Conservation (phyloP, 2,329 filamentous ascomycete species). For the Aureobasidium musti region DNA sequence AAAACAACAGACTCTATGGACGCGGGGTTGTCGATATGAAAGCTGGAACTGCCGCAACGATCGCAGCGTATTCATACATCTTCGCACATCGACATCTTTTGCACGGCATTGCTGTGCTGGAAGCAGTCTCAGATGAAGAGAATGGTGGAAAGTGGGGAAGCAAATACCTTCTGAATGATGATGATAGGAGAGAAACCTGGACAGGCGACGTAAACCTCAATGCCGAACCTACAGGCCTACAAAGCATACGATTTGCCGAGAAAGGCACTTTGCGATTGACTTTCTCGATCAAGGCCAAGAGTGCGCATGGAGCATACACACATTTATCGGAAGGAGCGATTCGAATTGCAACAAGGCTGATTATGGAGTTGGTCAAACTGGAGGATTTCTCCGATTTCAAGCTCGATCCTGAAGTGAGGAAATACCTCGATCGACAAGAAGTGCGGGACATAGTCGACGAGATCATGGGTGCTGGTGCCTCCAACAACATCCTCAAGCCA, state of each 20-base stretch:
- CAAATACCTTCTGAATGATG: constrained; percentile 42
- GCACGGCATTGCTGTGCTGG: constrained; percentile 34
- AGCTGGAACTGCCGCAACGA: constrained; percentile 45
- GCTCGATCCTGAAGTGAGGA: constrained; percentile 37
- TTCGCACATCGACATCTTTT: constrained; percentile 29
- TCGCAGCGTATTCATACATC: constrained; percentile 46
- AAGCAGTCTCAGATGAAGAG: constrained; percentile 47
- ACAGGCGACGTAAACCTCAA: constrained; percentile 46
- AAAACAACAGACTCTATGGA: constrained; percentile 42
- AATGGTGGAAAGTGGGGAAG: constrained; percentile 46
- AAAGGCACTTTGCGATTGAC: constrained; percentile 48
- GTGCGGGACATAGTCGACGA: constrained; percentile 41
- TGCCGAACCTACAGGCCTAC: constrained; percentile 45
- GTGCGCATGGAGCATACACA: constrained; percentile 47
- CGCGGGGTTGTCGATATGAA: constrained; percentile 51
- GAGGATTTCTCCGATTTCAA: constrained; percentile 37
- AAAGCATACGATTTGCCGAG: constrained; percentile 47
- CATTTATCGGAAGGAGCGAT: constrained; percentile 46
- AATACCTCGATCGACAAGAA: constrained; percentile 39
- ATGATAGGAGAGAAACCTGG: constrained; percentile 38
- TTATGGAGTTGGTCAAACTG: constrained; percentile 36
- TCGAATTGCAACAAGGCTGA: constrained; percentile 41
- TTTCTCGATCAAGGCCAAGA: constrained; percentile 41
- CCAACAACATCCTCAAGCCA: constrained; percentile 40
- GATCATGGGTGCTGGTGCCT: constrained; percentile 44